A percentile compares a stretch with the other conserved stretches of the same genome.
Evolutionary conservation across 495 filamentous ascomycete genomes (phyloP).

Genomic region (Lophiotrema nucula): DNA sequence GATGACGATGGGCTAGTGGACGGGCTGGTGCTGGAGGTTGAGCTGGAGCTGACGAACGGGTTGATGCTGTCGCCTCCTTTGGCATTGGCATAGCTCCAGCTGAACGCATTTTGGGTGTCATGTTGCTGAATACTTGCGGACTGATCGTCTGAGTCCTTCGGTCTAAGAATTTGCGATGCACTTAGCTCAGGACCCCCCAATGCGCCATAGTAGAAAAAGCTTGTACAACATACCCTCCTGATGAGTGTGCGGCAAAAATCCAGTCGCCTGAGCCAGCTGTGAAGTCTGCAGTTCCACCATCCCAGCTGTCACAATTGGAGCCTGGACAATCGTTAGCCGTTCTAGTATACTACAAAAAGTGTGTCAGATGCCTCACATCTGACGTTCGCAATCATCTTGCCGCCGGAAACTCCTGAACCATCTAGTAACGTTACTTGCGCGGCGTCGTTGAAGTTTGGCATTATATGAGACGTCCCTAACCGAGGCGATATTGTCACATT

Average conservation of each 20-base stretch:
- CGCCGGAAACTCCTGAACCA: slow-evolving; percentile 39
- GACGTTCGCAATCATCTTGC: slow-evolving; percentile 44
- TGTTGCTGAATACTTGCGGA: slow-evolving; percentile 59
- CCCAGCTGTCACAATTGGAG: slow-evolving; percentile 59
- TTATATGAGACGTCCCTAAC: slow-evolving; percentile 24
- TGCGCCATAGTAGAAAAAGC: too few species aligned
- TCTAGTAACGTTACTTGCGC: slow-evolving; percentile 41
- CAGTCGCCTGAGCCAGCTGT: slow-evolving; percentile 51
- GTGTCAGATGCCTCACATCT: too few species aligned
- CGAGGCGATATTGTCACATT: slow-evolving; percentile 45
- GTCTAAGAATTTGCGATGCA: too few species aligned
- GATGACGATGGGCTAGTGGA: too few species aligned
- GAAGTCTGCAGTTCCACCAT: slow-evolving; percentile 49
- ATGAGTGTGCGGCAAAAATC: slow-evolving; percentile 62
- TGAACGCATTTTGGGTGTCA: slow-evolving; percentile 52
- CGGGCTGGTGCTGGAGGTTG: slow-evolving; percentile 10
- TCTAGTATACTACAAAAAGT: too few species aligned
- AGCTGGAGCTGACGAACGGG: slow-evolving; percentile 50
- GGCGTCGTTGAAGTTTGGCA: slow-evolving; percentile 34
- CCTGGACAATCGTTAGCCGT: slow-evolving; percentile 43
- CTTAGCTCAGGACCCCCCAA: too few species aligned
- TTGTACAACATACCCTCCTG: too few species aligned
- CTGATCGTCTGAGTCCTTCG: slow-evolving; percentile 54
- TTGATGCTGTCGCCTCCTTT: slow-evolving; percentile 57
- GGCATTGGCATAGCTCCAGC: slow-evolving; percentile 56